Base-by-base conservation (phyloP, 2,329 filamentous ascomycete species). In the Talaromyces verruculosus region DNA sequence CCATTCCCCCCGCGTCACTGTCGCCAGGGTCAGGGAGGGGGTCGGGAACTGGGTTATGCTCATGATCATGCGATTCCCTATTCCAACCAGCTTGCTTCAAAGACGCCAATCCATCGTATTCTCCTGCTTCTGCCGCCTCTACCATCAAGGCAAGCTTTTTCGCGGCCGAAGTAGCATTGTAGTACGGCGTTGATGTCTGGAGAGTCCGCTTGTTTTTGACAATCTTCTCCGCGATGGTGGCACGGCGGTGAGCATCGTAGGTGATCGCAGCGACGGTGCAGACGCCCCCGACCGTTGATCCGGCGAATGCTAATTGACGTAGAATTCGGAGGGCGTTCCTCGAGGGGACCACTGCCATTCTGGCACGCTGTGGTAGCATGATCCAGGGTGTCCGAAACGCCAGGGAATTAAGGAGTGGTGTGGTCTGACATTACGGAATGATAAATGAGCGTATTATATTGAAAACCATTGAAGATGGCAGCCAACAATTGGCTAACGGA, bases 181-280 rank as follows among this genome's bases (percentile, higher is more conserved):
- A 80, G 59, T 78, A 77, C 1, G 79, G 77, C 11, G 78, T 77
- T 37, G 78, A 78, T 41, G 77, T 74, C 62, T 78, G 78, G 8
- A 81, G 65, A 49, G 74, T 76, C 58, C 79, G 75, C 70, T 82
- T 82, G 62, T 78, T 81, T 68, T 81, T 77, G 67, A 82, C 71
- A 41, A 81, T 78, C 66, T 75, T 75, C 69, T 81, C 79, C 43
- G 79, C 80, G 28, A 80, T 66, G 28, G 71, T 72, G 64, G 81
- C 75, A 65, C 77, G 74, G 47, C 79, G 77, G 65, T 79, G 76
- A 15, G 77, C 73, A 68, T 82, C 78, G 70, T 81, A 81, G 22
- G 78, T 77, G 35, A 82, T 71, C 13, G 74, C 77, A 55, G 77
- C 78, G 57, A 80, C 72, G 2, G 78, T 75, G 64, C 79, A 81